These are phyloP conservation scores for Boletus subluridellus DNA, from an alignment of 1,284 basidiomycete genomes.

Conservation along the genomic window DNA sequence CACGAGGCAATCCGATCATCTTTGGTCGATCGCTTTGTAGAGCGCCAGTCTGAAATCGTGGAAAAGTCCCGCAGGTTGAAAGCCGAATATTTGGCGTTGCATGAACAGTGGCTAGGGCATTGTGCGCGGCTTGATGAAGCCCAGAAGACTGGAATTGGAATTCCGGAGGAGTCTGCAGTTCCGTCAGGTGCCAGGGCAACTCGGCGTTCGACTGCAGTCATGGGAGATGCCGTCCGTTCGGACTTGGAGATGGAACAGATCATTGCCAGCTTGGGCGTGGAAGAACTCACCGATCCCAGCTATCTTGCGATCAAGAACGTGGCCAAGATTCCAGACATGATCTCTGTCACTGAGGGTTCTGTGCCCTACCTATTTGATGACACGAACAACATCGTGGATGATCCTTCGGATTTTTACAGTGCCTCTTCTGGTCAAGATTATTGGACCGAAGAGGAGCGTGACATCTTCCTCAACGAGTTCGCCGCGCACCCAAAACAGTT, in stretches of 20 bases:
- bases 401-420: constrained; percentile 78
- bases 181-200: constrained; percentile 60
- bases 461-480: constrained; percentile 78
- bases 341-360: constrained; percentile 62
- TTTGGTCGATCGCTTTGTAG: constrained; percentile 52
- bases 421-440: constrained; percentile 67
- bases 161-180: constrained; percentile 39
- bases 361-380: constrained; percentile 75
- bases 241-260: constrained; percentile 98
- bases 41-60: constrained; percentile 47
- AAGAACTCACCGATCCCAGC: constrained; percentile 89
- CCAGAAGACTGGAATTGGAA: constrained; percentile 31
- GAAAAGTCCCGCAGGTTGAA: constrained; percentile 58
- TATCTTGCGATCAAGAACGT: constrained; percentile 83
- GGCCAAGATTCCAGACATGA: constrained; percentile 92
- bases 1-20: constrained; percentile 45
- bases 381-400: constrained; percentile 75
- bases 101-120: constrained; percentile 69
- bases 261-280: constrained; percentile 86
- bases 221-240: constrained; percentile 89
- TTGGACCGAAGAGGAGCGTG: constrained; percentile 88
- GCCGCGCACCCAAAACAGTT: constrained; percentile 92
- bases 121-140: constrained; percentile 61
- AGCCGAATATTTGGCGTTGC: constrained; percentile 64
- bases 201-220: constrained; percentile 63